phyloP scores from a whole-genome alignment of 805 yeast genomes.

The Diddensiella transvaalensis region DNA sequence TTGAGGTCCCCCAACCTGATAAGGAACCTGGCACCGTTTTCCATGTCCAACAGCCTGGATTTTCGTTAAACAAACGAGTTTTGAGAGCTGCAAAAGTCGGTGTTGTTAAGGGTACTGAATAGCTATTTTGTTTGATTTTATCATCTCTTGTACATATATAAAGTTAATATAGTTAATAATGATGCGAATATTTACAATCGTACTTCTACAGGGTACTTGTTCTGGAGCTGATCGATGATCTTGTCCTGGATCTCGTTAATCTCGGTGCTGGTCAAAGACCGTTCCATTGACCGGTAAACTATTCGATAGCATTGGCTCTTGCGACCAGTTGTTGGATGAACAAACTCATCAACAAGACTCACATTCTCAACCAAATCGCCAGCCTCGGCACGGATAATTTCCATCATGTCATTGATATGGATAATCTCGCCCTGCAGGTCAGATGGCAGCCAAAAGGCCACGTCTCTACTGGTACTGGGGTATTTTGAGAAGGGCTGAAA shows the following conservation, averaged over 20 bases:
- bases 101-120: conserved; percentile 61
- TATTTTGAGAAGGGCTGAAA: conserved; percentile 88
- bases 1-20: conserved; percentile 80
- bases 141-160: neutral
- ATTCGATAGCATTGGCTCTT: conserved; percentile 84
- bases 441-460: conserved; percentile 83
- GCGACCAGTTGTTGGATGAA: conserved; percentile 75
- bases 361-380: conserved; percentile 91
- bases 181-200: conserved; percentile 32
- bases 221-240: conserved; percentile 56
- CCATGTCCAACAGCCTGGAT: conserved; percentile 90
- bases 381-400: conserved; percentile 73
- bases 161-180: neutral
- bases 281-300: conserved; percentile 93
- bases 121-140: neutral
- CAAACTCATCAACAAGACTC: conserved; percentile 70
- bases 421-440: conserved; percentile 24
- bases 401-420: conserved; percentile 93
- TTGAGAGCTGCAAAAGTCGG: conserved; percentile 96
- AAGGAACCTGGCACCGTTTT: conserved; percentile 91
- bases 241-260: conserved; percentile 67
- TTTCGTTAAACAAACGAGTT: conserved; percentile 79
- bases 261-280: conserved; percentile 82
- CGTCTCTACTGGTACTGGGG: conserved; percentile 82
- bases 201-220: conserved; percentile 54